Evolutionary conservation across 2,329 filamentous ascomycete species (phyloP).

Genomic region (Ophiocordyceps unilateralis): DNA sequence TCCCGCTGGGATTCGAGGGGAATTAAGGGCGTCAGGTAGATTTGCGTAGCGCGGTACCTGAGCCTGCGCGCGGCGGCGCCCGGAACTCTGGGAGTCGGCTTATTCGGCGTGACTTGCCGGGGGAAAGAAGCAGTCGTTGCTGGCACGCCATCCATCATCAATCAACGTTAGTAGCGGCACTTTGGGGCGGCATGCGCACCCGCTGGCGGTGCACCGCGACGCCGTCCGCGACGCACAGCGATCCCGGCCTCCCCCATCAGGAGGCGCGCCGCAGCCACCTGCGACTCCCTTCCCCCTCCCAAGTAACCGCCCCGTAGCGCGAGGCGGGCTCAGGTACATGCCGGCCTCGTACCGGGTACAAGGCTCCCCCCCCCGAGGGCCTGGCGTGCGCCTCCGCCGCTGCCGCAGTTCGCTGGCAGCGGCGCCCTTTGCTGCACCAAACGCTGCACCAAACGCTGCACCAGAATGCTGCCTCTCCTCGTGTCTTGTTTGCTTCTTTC

Average conservation of each 20-base stretch:
- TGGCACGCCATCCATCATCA: no score
- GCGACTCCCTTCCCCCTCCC: not conserved
- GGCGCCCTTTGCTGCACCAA: not conserved
- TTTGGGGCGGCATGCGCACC: not conserved
- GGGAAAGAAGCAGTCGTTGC: no score
- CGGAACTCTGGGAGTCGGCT: no score
- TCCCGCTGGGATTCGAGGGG: not conserved
- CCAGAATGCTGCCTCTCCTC: not conserved
- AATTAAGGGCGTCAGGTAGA: not conserved
- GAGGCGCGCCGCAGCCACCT: conserved; percentile 1
- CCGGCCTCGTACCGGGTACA: not conserved
- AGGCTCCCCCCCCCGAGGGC: no score
- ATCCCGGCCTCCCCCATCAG: not conserved
- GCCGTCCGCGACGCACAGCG: not conserved
- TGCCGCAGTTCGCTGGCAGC: no score
- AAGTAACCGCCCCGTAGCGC: not conserved
- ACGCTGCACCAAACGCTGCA: no score
- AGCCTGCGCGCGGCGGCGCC: no score
- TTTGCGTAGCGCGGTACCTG: not conserved
- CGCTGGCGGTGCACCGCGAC: not conserved
- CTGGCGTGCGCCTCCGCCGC: no score
- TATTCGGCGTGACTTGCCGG: no score
- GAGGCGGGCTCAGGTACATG: not conserved
- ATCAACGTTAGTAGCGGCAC: not conserved
- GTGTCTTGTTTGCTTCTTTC: not conserved